Conservation (phyloP, 1,139 yeast species). For the Hemisphaericaspora subhashii region DNA sequence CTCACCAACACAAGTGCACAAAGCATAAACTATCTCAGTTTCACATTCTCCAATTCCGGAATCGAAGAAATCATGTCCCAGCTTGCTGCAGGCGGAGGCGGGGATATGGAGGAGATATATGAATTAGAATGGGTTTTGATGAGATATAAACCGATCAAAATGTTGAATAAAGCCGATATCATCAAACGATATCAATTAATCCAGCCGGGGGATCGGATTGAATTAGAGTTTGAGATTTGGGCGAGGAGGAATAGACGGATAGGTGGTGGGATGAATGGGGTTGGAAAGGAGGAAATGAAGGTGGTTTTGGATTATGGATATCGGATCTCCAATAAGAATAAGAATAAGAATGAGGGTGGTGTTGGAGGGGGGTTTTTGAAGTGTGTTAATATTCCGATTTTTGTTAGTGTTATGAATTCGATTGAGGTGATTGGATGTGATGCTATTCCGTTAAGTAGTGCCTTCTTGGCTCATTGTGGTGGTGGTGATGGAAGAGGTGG, state of each 20-base stretch:
- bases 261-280: no score
- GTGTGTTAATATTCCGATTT: conserved; percentile 61
- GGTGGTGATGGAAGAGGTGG: conserved; percentile 6
- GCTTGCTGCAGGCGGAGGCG: no score
- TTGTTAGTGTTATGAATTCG: conserved; percentile 67
- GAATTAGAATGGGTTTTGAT: conserved; percentile 73
- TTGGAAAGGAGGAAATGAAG: conserved; percentile 65
- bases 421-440: conserved; percentile 77
- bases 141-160: conserved; percentile 56
- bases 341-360: no score
- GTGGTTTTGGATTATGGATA: conserved; percentile 70
- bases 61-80: no score
- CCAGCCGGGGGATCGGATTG: conserved; percentile 29
- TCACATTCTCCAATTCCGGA: conserved; percentile 74
- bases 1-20: conserved; percentile 61
- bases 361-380: conserved; percentile 60
- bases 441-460: conserved; percentile 50
- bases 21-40: conserved; percentile 55
- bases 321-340: no score
- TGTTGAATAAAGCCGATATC: conserved; percentile 40
- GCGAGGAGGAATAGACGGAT: conserved; percentile 82
- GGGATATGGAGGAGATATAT: conserved; percentile 65
- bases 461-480: conserved; percentile 24
- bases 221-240: conserved; percentile 56
- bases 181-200: conserved; percentile 35